These are phyloP conservation scores for Periglandula ipomoeae DNA, from an alignment of 2,329 filamentous ascomycete genomes.

Conservation along the genomic window DNA sequence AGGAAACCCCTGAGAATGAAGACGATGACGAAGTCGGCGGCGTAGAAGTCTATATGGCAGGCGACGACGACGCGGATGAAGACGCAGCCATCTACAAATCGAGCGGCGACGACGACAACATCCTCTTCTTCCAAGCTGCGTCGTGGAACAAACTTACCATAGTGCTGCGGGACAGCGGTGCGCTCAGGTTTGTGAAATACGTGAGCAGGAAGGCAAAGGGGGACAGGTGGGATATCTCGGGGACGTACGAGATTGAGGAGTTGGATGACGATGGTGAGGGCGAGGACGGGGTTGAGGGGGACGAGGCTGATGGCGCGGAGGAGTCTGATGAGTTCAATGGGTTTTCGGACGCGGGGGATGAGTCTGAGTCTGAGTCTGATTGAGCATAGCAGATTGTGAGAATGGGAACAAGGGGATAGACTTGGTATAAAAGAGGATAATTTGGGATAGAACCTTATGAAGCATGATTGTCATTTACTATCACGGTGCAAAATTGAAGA, in stretches of 20 bases:
- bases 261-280: conserved; percentile 33
- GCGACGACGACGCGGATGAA: conserved; percentile 54
- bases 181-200: conserved; percentile 93
- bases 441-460: too few species aligned
- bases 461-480: too few species aligned
- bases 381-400: too few species aligned
- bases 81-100: conserved; percentile 87
- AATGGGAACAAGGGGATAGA: too few species aligned
- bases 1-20: conserved; percentile 22
- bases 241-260: conserved; percentile 63
- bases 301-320: conserved; percentile 8
- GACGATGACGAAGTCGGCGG: conserved; percentile 55
- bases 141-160: conserved; percentile 88
- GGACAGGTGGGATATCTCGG: conserved; percentile 87
- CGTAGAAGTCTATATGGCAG: conserved; percentile 90
- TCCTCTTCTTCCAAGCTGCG: conserved; percentile 53
- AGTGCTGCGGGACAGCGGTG: conserved; percentile 77
- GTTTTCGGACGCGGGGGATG: conserved; percentile 38
- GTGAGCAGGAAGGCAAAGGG: conserved; percentile 74
- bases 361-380: conserved; percentile 22
- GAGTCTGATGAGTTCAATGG: conserved; percentile 49
- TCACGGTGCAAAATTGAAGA: too few species aligned
- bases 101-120: conserved; percentile 64
- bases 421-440: too few species aligned
- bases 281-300: conserved; percentile 24